Percentiles rank a stretch among this genome's conserved stretches.
Evolutionary conservation across 768 basidiomycete species (phyloP).

Genomic region (Macrolepiota dolichaula): DNA sequence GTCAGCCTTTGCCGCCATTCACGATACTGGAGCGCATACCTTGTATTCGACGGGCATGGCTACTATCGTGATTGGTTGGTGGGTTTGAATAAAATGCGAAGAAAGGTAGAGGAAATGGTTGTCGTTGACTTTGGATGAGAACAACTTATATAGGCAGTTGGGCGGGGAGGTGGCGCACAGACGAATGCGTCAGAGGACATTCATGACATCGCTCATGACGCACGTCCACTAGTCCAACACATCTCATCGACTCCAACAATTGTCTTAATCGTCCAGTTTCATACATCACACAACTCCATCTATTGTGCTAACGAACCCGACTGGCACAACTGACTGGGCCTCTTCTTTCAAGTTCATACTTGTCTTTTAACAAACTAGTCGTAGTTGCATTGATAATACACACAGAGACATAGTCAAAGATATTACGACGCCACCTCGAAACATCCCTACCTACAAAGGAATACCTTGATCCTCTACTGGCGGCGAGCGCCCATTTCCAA

Average conservation of each 20-base stretch:
- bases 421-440: background rate
- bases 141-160: background rate
- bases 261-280: too few relatives aligned
- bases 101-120: background rate
- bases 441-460: background rate
- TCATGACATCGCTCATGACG: background rate
- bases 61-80: background rate
- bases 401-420: background rate
- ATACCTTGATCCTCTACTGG: conserved; percentile 32
- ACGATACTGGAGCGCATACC: background rate
- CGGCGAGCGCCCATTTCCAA: conserved; percentile 36
- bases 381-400: background rate
- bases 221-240: background rate
- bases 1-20: background rate
- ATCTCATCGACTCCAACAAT: background rate
- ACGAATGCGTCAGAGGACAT: background rate
- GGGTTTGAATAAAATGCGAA: background rate
- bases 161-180: background rate
- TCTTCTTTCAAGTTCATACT: too few relatives aligned
- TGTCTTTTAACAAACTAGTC: too few relatives aligned
- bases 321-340: too few relatives aligned
- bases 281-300: background rate
- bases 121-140: background rate
- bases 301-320: background rate
- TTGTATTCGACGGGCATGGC: conserved; percentile 5